phyloP scores from a whole-genome alignment of 306 rosid species.

The Crataegus laevigata region DNA sequence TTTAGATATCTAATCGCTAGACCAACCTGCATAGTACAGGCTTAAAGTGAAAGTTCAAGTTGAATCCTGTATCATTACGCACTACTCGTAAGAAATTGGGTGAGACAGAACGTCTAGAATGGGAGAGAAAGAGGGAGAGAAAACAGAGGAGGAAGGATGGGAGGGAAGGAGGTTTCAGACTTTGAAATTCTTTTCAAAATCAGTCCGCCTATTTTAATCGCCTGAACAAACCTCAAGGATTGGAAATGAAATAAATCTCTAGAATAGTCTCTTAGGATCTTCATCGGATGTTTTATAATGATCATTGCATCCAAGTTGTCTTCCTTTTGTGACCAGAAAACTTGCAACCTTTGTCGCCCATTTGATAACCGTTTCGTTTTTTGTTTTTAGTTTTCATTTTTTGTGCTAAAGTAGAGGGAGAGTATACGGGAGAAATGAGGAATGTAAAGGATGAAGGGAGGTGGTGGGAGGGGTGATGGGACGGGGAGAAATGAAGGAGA shows the following conservation, averaged over 20 bases:
- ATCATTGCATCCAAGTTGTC: background rate
- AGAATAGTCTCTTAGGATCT: background rate
- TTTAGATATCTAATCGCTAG: background rate
- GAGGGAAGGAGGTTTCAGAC: background rate
- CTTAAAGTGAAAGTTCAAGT: background rate
- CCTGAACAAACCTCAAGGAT: background rate
- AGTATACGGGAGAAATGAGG: background rate
- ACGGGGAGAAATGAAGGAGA: background rate
- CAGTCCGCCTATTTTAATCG: background rate
- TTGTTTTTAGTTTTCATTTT: background rate
- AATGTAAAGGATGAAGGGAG: background rate
- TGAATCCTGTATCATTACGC: background rate
- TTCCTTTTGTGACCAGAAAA: background rate
- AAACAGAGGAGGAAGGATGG: background rate
- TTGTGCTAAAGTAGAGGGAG: background rate
- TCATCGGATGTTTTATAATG: background rate
- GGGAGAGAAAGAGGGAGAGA: background rate
- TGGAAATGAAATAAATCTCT: background rate
- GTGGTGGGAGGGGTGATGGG: background rate
- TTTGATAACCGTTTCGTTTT: background rate
- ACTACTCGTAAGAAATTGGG: background rate
- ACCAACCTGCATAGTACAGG: background rate
- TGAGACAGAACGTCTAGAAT: background rate
- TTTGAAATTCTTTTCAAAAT: background rate
- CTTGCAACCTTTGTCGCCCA: background rate